Conservation (phyloP, 2,329 filamentous ascomycete genomes). For the Byssochlamys sp. region DNA sequence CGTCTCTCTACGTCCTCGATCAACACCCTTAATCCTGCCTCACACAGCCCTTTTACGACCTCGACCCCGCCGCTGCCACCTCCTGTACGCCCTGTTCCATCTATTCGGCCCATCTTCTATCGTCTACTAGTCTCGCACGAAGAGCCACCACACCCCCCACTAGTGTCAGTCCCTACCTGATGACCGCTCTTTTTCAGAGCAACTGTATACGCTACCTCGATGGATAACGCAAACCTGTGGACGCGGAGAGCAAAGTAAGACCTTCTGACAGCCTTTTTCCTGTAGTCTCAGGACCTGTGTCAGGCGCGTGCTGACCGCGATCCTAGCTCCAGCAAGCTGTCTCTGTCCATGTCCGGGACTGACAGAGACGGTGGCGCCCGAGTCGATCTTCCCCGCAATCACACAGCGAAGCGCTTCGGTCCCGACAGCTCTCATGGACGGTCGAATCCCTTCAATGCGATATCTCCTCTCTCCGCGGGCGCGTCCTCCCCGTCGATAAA, state of each 20-base stretch:
- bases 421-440: constrained; percentile 62
- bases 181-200: constrained; percentile 30
- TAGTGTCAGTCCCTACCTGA: constrained; percentile 16
- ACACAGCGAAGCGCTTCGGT: constrained; percentile 65
- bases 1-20: constrained; percentile 6
- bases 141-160: neutral
- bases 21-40: constrained; percentile 18
- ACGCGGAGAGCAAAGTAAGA: constrained; percentile 41
- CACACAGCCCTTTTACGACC: constrained; percentile 11
- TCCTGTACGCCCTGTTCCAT: neutral
- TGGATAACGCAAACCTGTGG: constrained; percentile 44
- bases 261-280: constrained; percentile 1
- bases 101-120: neutral
- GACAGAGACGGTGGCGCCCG: constrained; percentile 44
- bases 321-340: constrained; percentile 74
- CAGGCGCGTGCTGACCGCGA: constrained; percentile 17
- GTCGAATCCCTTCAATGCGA: constrained; percentile 67
- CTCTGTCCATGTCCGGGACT: constrained; percentile 63
- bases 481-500: constrained; percentile 65
- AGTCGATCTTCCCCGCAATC: constrained; percentile 52
- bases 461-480: constrained; percentile 59
- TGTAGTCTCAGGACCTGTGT: constrained; percentile 1
- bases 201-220: constrained; percentile 27
- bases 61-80: neutral
- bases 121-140: neutral